Evolutionary conservation across 139 green algal species (phyloP).

Genomic region (Closterium sp.): DNA sequence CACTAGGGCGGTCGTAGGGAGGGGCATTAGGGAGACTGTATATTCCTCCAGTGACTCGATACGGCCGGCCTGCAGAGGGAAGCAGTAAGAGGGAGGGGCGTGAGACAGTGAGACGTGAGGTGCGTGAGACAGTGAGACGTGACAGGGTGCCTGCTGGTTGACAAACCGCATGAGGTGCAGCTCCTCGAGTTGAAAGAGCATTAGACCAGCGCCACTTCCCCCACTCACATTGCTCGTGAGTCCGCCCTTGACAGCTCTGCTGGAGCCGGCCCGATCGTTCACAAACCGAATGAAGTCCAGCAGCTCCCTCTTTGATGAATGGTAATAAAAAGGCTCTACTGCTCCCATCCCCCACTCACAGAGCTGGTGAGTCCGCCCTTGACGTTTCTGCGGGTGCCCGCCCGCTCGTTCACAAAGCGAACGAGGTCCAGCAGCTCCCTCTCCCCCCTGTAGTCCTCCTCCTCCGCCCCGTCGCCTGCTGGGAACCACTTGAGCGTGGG

Average conservation of each 20-base stretch:
- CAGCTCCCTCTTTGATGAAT: slow-evolving; percentile 1
- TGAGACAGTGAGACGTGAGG: too few relatives aligned
- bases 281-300: slow-evolving; percentile 45
- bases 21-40: too few relatives aligned
- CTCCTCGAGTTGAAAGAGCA: too few relatives aligned
- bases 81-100: too few relatives aligned
- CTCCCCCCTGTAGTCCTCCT: slow-evolving; percentile 41
- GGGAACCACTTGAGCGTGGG: slow-evolving; percentile 48
- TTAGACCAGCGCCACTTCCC: not conserved
- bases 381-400: slow-evolving; percentile 9
- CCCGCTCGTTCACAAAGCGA: slow-evolving; percentile 44
- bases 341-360: not conserved
- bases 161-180: too few relatives aligned
- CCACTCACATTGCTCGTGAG: slow-evolving; percentile 7
- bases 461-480: not conserved
- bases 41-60: too few relatives aligned
- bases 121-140: too few relatives aligned
- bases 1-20: too few relatives aligned
- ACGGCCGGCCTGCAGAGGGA: too few relatives aligned
- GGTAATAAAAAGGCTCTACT: too few relatives aligned
- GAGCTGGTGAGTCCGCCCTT: not conserved
- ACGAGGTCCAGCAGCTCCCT: slow-evolving; percentile 24
- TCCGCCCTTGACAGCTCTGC: not conserved
- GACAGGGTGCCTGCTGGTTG: too few relatives aligned
- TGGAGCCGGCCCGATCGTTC: slow-evolving; percentile 25